Conservation (phyloP, 768 basidiomycete species). For the Boletellus sp. region DNA sequence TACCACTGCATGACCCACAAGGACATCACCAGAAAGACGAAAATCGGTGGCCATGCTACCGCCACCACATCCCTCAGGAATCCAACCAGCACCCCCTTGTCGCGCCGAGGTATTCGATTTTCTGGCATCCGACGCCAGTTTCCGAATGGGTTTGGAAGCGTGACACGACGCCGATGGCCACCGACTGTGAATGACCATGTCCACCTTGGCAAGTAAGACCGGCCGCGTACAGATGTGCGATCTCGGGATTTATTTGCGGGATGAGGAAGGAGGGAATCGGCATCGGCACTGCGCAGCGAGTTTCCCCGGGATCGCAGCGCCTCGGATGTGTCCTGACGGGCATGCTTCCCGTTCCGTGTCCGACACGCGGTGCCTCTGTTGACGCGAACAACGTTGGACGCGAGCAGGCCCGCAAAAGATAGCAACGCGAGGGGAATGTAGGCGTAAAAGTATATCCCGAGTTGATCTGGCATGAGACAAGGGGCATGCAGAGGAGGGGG, state of each 20-base stretch:
- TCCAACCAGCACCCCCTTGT: conserved; percentile 29
- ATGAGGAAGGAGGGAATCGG: conserved; percentile 16
- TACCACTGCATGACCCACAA: conserved; percentile 34
- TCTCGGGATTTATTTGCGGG: conserved; percentile 15
- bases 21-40: conserved; percentile 29
- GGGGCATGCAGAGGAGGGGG: conserved; percentile 48
- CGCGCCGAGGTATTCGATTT: conserved; percentile 9
- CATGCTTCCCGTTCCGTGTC: conserved; percentile 4
- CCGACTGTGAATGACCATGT: conserved; percentile 25
- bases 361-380: conserved; percentile 6
- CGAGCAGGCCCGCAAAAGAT: conserved; percentile 50
- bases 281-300: conserved; percentile 1
- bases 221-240: conserved; percentile 7
- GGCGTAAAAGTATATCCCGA: conserved; percentile 67
- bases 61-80: conserved; percentile 28
- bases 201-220: conserved; percentile 15
- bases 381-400: conserved; percentile 20
- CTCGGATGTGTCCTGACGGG: conserved; percentile 10
- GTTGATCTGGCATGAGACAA: conserved; percentile 83
- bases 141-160: conserved; percentile 18
- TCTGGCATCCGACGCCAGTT: conserved; percentile 3
- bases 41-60: conserved; percentile 37
- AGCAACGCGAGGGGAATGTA: conserved; percentile 67
- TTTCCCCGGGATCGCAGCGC: conserved; percentile 1
- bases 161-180: conserved; percentile 23